Evolutionary conservation across 345 rosid species (phyloP).

Genomic region (Turritis glabra): DNA sequence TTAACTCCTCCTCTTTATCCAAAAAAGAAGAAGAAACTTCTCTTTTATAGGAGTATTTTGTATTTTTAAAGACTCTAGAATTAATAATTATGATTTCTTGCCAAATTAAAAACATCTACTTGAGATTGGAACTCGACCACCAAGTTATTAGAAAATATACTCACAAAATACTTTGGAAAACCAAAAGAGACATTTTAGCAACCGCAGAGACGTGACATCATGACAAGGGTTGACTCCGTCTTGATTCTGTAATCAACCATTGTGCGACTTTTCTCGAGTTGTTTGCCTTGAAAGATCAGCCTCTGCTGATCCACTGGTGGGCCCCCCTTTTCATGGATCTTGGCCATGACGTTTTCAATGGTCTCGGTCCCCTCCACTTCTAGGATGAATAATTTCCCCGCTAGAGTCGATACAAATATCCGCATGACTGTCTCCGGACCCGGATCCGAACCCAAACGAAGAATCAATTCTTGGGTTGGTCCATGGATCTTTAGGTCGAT

Average conservation of each 20-base stretch:
- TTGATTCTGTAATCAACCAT: background rate
- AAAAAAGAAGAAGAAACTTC: no score
- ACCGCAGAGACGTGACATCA: background rate
- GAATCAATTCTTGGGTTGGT: background rate
- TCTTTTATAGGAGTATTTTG: no score
- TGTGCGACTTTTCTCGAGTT: background rate
- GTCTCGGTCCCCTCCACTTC: background rate
- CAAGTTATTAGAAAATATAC: background rate
- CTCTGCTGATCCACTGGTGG: background rate
- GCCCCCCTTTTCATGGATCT: background rate
- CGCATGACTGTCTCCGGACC: background rate
- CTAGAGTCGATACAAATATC: background rate
- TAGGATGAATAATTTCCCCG: background rate
- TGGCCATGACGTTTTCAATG: background rate
- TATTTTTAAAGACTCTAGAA: no score
- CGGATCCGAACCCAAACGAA: background rate
- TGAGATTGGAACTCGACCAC: background rate
- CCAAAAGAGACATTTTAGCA: background rate
- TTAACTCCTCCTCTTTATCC: no score
- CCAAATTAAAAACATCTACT: no score
- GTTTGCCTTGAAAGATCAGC: background rate
- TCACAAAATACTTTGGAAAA: background rate
- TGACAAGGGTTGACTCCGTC: background rate
- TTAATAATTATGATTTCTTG: background rate
- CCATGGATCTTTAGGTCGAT: conserved; percentile 24